Percentiles rank a stretch among this genome's conserved stretches.
Evolutionary conservation across 2,329 filamentous ascomycete species (phyloP).

Genomic region (Aspergillus tamarii): DNA sequence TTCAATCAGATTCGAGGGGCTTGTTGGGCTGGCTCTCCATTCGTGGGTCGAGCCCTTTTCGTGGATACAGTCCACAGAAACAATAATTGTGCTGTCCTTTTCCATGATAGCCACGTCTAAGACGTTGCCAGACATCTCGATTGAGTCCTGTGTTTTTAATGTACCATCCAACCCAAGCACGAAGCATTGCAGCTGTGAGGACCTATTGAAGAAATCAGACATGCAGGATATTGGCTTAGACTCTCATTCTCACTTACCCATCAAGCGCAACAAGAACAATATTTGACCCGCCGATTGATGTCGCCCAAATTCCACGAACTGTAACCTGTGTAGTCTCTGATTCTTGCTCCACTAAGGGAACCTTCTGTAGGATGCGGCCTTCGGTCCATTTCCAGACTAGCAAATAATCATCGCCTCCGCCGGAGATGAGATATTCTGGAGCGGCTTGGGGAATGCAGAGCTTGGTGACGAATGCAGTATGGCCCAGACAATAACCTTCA

Average conservation of each 20-base stretch:
- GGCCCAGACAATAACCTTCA: constrained; percentile 85
- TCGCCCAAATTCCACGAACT: constrained; percentile 57
- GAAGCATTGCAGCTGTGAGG: constrained; percentile 70
- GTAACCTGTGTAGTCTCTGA: constrained; percentile 38
- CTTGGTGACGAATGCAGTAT: constrained; percentile 80
- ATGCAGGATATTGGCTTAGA: not conserved
- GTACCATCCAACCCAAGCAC: constrained; percentile 54
- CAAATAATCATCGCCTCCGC: constrained; percentile 79
- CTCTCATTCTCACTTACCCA: constrained; percentile 52
- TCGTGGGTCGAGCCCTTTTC: constrained; percentile 53
- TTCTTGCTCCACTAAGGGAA: constrained; percentile 29
- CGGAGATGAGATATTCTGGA: constrained; percentile 73
- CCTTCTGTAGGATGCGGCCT: constrained; percentile 35
- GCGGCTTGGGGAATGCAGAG: constrained; percentile 65
- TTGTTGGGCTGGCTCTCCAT: constrained; percentile 31
- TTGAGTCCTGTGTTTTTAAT: constrained; percentile 54
- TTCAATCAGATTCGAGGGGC: constrained; percentile 33
- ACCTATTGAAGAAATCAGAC: constrained; percentile 56
- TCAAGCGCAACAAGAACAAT: constrained; percentile 59
- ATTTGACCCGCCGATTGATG: constrained; percentile 26
- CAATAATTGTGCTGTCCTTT: constrained; percentile 40
- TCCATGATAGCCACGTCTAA: constrained; percentile 56
- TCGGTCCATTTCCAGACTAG: constrained; percentile 80
- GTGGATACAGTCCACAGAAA: constrained; percentile 60
- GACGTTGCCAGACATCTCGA: constrained; percentile 67